Percentiles rank a stretch among this genome's conserved stretches.
Conservation (phyloP, 805 yeast species). For the Candida silvatica region DNA sequence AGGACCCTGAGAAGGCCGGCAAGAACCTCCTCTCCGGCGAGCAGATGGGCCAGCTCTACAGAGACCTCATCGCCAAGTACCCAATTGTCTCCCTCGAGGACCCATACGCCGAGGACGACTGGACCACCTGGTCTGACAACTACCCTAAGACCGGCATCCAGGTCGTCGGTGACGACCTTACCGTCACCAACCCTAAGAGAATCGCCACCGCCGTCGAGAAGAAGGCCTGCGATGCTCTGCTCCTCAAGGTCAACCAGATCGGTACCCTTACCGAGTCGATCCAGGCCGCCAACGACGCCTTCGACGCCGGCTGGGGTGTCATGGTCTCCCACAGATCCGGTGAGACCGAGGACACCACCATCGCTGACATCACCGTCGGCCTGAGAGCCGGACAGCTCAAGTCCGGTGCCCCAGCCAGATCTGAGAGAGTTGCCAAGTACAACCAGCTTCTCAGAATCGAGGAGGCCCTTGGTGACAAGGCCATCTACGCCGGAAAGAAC, state of each 20-base stretch:
- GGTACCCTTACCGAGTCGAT: conserved; percentile 96
- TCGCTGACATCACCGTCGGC: conserved; percentile 97
- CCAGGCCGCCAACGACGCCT: conserved; percentile 93
- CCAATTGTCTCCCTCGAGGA: conserved; percentile 98
- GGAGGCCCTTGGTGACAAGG: conserved; percentile 97
- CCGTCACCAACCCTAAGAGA: conserved; percentile 96
- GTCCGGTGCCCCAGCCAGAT: conserved; percentile 99
- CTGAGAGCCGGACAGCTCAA: conserved; percentile 97
- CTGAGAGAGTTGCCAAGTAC: conserved; percentile 98
- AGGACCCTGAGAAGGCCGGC: conserved; percentile 88
- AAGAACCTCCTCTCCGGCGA: conserved; percentile 87
- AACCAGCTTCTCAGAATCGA: conserved; percentile 98
- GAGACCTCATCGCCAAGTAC: conserved; percentile 72
- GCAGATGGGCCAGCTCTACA: conserved; percentile 82
- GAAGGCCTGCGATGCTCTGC: conserved; percentile 91
- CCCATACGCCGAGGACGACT: conserved; percentile 99
- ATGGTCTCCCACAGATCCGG: conserved; percentile 99
- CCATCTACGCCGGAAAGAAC: conserved; percentile 87
- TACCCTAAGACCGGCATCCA: conserved; percentile 68
- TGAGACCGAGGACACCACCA: conserved; percentile 98
- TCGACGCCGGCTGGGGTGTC: conserved; percentile 97
- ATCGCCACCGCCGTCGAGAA: conserved; percentile 92
- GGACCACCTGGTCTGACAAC: conserved; percentile 97
- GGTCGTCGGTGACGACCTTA: conserved; percentile 96
- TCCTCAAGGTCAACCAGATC: conserved; percentile 97